Percentiles rank a stretch among this genome's conserved stretches.
These are phyloP conservation scores for Phytophthora palmivora DNA, from an alignment of 352 stramenopile genomes.

Conservation along the genomic window DNA sequence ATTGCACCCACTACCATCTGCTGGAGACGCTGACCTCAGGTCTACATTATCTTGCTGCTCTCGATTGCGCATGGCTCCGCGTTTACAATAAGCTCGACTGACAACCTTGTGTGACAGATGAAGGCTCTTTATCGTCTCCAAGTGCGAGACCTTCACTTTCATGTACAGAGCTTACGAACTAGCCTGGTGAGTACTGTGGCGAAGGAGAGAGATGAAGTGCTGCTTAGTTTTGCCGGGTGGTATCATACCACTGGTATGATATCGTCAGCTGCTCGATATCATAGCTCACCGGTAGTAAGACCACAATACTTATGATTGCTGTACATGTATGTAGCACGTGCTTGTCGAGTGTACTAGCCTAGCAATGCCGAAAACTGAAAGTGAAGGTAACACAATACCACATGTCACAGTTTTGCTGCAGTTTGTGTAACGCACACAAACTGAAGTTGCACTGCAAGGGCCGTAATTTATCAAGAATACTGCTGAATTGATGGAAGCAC, in stretches of 20 bases:
- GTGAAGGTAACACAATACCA: slow-evolving; percentile 22
- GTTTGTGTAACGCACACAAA: slow-evolving; percentile 10
- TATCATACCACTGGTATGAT: too few species aligned
- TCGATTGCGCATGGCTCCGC: slow-evolving; percentile 24
- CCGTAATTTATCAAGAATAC: background rate
- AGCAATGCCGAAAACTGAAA: too few species aligned
- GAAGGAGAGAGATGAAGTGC: background rate
- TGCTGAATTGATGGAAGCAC: background rate
- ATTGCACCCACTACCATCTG: slow-evolving; percentile 23
- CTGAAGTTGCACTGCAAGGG: too few species aligned
- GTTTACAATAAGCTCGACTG: slow-evolving; percentile 24
- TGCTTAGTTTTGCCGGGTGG: slow-evolving; percentile 22
- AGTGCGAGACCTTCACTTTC: too few species aligned
- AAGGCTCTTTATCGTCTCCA: background rate
- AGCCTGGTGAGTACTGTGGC: background rate
- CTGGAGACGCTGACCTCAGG: slow-evolving; percentile 10
- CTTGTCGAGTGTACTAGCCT: too few species aligned
- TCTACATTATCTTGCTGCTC: slow-evolving; percentile 3
- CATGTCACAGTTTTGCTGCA: slow-evolving; percentile 22
- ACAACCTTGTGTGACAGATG: background rate
- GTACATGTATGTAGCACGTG: too few species aligned
- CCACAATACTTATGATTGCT: too few species aligned
- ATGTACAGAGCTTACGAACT: too few species aligned
- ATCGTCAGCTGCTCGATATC: too few species aligned
- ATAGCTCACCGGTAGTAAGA: too few species aligned